phyloP scores from a whole-genome alignment of 495 filamentous ascomycete genomes.

The Peziza echinospora region DNA sequence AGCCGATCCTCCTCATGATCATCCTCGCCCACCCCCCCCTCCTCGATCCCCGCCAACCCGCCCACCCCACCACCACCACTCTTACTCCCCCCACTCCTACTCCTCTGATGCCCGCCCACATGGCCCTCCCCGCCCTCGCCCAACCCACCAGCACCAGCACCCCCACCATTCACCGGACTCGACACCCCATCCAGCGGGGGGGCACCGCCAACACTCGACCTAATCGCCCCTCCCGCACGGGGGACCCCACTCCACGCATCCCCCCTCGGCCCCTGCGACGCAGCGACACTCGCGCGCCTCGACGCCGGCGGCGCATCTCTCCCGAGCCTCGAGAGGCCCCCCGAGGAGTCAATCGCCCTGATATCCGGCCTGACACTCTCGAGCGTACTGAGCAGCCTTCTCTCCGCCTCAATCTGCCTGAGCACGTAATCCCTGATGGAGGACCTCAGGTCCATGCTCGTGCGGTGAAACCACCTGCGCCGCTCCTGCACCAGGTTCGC shows the following conservation, averaged over 20 bases:
- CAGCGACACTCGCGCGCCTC: conserved; percentile 53
- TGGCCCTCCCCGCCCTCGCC: conserved; percentile 25
- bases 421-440: conserved; percentile 80
- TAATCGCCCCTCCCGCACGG: conserved; percentile 48
- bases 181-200: conserved; percentile 30
- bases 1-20: conserved; percentile 87
- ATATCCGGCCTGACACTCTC: conserved; percentile 86
- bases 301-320: conserved; percentile 62
- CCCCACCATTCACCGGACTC: conserved; percentile 21
- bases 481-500: conserved; percentile 73
- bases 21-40: conserved; percentile 36
- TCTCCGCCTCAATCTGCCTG: conserved; percentile 87
- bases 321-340: conserved; percentile 71
- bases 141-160: conserved; percentile 15
- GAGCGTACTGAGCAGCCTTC: conserved; percentile 73
- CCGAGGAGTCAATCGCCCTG: conserved; percentile 70
- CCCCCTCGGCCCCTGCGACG: conserved; percentile 81
- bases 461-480: conserved; percentile 74
- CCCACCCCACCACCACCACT: conserved; percentile 36
- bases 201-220: conserved; percentile 49
- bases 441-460: conserved; percentile 53
- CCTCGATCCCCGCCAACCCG: conserved; percentile 31
- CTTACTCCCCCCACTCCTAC: conserved; percentile 25
- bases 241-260: conserved; percentile 94
- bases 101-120: conserved; percentile 12